These are phyloP conservation scores for Mortierella claussenii DNA, from an alignment of 192 early-diverging fungal species.

Conservation along the genomic window DNA sequence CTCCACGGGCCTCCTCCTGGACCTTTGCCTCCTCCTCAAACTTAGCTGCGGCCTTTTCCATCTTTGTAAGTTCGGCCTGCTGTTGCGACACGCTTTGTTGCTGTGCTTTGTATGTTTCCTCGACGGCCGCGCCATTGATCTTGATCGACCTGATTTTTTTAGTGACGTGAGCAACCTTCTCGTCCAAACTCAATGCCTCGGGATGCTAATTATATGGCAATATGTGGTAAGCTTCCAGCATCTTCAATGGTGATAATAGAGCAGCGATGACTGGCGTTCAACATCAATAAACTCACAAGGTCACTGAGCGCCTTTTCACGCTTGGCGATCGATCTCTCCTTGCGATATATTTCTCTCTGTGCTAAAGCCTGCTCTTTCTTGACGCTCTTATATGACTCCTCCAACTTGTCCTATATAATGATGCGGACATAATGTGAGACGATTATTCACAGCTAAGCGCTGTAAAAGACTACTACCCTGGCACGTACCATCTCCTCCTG, in stretches of 20 bases:
- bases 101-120: conserved; percentile 29
- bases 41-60: conserved; percentile 61
- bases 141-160: conserved; percentile 73
- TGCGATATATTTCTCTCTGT: conserved; percentile 75
- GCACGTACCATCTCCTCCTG: conserved; percentile 57
- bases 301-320: conserved; percentile 79
- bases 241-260: background rate
- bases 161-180: conserved; percentile 76
- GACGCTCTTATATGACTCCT: conserved; percentile 69
- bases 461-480: background rate
- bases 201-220: conserved; percentile 60
- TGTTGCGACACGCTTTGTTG: conserved; percentile 52
- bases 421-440: conserved; percentile 6
- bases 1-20: conserved; percentile 41
- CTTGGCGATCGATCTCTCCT: conserved; percentile 80
- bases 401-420: conserved; percentile 40
- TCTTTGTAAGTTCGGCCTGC: conserved; percentile 61
- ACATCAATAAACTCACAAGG: conserved; percentile 50
- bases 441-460: conserved; percentile 7
- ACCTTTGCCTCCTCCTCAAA: conserved; percentile 61
- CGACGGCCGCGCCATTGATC: conserved; percentile 23
- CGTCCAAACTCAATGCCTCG: conserved; percentile 69
- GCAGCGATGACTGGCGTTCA: background rate
- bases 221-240: background rate
- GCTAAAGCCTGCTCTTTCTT: conserved; percentile 79